Evolutionary conservation across 139 green algal genomes (phyloP), one percentile per base, ranked within the genome.

Genomic region (Edaphochlamys debaryana): DNA sequence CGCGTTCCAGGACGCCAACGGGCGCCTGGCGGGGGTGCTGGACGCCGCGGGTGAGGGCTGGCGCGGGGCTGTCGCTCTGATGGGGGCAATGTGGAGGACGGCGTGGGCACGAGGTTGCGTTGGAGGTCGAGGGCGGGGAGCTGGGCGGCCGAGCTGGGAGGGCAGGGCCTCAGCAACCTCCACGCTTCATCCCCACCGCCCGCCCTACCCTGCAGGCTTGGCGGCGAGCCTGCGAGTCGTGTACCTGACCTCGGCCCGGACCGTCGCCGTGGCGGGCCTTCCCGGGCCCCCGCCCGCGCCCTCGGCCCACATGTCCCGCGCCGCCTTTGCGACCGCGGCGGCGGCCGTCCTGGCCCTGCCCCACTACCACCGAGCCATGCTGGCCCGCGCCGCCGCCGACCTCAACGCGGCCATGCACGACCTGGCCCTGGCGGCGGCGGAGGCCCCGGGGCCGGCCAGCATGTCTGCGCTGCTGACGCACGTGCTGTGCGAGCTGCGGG

Each of bases 401-500:
- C 45, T 82, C n/a, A 82, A 82, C 76, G 45, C 19, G 7, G 76
- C 76, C 0, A 23, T 66, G 32, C 45, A 82, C 41, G 20, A 8
- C 9, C 63, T 82, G 42, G 76, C 41, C 8, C 25, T 30, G 9
- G 76, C 76, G 27, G 62, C 76, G 8, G 76, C 76, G 3, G 63
- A 32, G 3, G 76, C 76, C 22, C 32, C 63, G 23, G 76, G 76
- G 1, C 62, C 76, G 9, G 76, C 76, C 62, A 73, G 76, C 76
- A 66, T 73, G 32, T 62, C 76, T 22, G 76, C 76, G 62, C 32
- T 82, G 76, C 36, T 82, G 76, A 82, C 76, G 76, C 42, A 66
- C 63, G 76, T 82, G 76, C 63, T 82, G n/a, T 41, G 63, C 38
- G 76, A 82, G 76, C 76, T 82, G 63, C n/a, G 76, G 76, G 76